These are phyloP conservation scores for Talaromyces borbonicus DNA, from an alignment of 495 filamentous ascomycete species.

Conservation along the genomic window DNA sequence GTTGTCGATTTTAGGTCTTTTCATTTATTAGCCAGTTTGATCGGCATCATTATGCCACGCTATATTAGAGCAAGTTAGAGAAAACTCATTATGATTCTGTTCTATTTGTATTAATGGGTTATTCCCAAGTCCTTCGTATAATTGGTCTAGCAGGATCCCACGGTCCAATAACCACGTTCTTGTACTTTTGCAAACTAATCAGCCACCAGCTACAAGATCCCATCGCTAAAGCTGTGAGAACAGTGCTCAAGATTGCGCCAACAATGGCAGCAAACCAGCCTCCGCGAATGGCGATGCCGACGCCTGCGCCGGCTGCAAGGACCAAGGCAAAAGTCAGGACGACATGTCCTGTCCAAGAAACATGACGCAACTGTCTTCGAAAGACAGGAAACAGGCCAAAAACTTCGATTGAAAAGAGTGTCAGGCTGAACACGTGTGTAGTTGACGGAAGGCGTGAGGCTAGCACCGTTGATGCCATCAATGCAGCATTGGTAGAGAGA, in stretches of 20 bases:
- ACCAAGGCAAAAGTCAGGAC: slow-evolving; percentile 70
- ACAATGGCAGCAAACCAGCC: slow-evolving; percentile 67
- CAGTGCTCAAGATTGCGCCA: slow-evolving; percentile 60
- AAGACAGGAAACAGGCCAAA: slow-evolving; percentile 97
- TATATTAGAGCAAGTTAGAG: too few species aligned
- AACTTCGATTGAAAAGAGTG: slow-evolving; percentile 91
- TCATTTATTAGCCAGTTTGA: too few species aligned
- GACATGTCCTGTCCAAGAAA: slow-evolving; percentile 76
- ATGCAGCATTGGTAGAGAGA: slow-evolving; percentile 85
- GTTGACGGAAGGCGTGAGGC: slow-evolving; percentile 80
- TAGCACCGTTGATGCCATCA: slow-evolving; percentile 90
- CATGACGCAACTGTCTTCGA: slow-evolving; percentile 70
- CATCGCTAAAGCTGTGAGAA: slow-evolving; percentile 67
- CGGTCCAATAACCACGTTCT: slow-evolving; percentile 96
- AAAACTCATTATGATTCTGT: too few species aligned
- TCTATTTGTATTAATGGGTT: slow-evolving; percentile 12
- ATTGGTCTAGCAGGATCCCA: slow-evolving; percentile 96
- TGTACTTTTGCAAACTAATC: slow-evolving; percentile 94
- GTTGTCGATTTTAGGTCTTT: too few species aligned
- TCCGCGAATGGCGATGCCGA: slow-evolving; percentile 62
- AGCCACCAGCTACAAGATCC: slow-evolving; percentile 97
- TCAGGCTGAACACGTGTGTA: slow-evolving; percentile 89
- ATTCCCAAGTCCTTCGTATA: slow-evolving; percentile 50
- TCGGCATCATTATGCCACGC: too few species aligned
- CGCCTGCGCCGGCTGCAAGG: slow-evolving; percentile 63